These are phyloP conservation scores for Prototheca wickerhamii DNA, from an alignment of 163 green algal species.

Conservation along the genomic window DNA sequence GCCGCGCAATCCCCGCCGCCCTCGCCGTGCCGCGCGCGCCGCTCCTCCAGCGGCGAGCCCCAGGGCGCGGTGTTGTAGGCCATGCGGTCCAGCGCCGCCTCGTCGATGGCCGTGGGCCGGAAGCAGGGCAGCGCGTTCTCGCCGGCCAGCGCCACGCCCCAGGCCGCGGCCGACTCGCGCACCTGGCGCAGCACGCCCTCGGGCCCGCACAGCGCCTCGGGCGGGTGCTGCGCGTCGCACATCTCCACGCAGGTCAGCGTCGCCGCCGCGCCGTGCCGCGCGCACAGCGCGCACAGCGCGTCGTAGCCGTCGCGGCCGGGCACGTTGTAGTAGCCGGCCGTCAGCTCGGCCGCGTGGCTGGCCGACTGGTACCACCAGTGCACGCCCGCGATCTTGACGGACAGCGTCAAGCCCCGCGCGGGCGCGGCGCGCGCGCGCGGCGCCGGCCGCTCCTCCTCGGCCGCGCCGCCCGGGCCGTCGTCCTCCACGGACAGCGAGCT, in stretches of 20 bases:
- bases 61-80: constrained; percentile 56
- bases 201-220: constrained; percentile 54
- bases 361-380: constrained; percentile 92
- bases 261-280: constrained; percentile 38
- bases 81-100: constrained; percentile 60
- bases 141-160: constrained; percentile 64
- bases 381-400: constrained; percentile 32
- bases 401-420: constrained; percentile 13
- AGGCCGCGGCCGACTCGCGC: constrained; percentile 26
- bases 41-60: constrained; percentile 25
- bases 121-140: constrained; percentile 92
- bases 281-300: constrained; percentile 47
- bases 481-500: constrained; percentile 14
- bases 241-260: constrained; percentile 81
- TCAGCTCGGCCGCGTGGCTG: constrained; percentile 89
- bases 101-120: constrained; percentile 46
- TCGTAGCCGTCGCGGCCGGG: constrained; percentile 45
- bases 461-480: neutral
- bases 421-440: neutral
- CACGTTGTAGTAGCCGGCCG: constrained; percentile 69
- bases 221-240: constrained; percentile 65
- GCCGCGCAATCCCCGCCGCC: neutral
- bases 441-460: neutral
- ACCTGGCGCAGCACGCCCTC: constrained; percentile 62
- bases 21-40: neutral